Percentiles rank a stretch among this genome's conserved stretches.
Evolutionary conservation across 1,139 yeast genomes (phyloP).

Genomic region (Suhomyces bolitotheri): DNA sequence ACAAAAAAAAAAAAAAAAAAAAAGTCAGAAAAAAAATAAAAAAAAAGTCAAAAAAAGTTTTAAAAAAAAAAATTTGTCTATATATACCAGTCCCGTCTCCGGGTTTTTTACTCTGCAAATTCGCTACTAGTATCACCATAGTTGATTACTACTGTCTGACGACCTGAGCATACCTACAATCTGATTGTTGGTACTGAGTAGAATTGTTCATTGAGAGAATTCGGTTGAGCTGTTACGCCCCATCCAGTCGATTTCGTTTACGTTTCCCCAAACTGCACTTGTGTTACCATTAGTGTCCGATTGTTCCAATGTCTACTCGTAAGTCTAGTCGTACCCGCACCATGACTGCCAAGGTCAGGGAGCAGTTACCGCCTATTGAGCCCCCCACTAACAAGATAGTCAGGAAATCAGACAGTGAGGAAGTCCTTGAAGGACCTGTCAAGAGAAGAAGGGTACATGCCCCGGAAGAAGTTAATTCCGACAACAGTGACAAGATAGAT

Average conservation of each 20-base stretch:
- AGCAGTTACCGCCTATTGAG: conserved; percentile 5
- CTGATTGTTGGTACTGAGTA: conserved; percentile 5
- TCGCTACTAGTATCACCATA: neutral
- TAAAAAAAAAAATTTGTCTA: conserved; percentile 12
- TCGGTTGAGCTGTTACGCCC: conserved; percentile 5
- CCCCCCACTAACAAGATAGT: conserved; percentile 15
- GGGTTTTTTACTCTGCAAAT: neutral
- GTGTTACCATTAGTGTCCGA: too few species aligned
- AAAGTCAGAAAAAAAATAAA: conserved; percentile 4
- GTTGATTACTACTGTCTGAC: conserved; percentile 5
- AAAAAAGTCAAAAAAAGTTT: conserved; percentile 9
- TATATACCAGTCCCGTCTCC: conserved; percentile 12
- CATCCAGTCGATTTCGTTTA: neutral
- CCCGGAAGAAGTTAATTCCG: conserved; percentile 9
- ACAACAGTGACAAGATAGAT: conserved; percentile 35
- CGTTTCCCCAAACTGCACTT: too few species aligned
- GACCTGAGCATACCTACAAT: conserved; percentile 6
- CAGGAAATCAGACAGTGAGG: conserved; percentile 10
- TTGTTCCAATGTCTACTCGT: conserved; percentile 28
- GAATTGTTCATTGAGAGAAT: conserved; percentile 5
- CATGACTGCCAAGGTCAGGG: conserved; percentile 22
- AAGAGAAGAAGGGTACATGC: conserved; percentile 8
- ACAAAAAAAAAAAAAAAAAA: conserved; percentile 10
- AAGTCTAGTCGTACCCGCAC: conserved; percentile 36
- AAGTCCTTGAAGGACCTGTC: neutral